phyloP scores from a whole-genome alignment of 805 yeast species.

The Lachancea fermentati region DNA sequence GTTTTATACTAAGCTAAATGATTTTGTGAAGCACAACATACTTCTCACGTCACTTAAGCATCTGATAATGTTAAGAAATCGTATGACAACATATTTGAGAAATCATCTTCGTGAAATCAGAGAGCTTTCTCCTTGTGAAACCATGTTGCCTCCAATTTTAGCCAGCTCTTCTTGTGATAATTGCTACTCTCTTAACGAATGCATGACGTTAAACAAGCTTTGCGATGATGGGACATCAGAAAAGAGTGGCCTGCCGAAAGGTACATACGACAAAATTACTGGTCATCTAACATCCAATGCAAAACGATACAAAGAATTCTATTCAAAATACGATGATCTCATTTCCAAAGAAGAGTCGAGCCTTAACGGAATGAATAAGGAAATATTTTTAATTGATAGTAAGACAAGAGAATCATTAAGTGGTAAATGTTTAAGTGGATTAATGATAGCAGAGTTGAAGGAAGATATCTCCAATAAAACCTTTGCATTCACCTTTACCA shows the following conservation, averaged over 20 bases:
- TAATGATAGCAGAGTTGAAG: constrained; percentile 36
- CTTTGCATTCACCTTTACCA: constrained; percentile 46
- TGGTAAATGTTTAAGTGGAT: constrained; percentile 54
- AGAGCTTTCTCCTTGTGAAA: constrained; percentile 5
- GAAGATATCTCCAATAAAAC: constrained; percentile 17
- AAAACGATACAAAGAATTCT: constrained; percentile 45
- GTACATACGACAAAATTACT: constrained; percentile 45
- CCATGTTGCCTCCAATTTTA: constrained; percentile 49
- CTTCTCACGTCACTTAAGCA: constrained; percentile 54
- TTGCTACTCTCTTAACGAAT: constrained; percentile 50
- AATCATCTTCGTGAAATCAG: constrained; percentile 32
- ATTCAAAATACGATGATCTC: constrained; percentile 66
- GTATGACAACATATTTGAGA: constrained; percentile 53
- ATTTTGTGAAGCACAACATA: constrained; percentile 50
- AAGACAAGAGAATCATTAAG: constrained; percentile 52
- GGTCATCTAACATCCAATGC: constrained; percentile 37
- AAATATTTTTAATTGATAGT: constrained; percentile 52
- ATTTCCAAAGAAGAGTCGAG: constrained; percentile 70
- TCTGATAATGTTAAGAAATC: constrained; percentile 67
- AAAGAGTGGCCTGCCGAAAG: constrained; percentile 46
- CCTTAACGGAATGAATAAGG: constrained; percentile 44
- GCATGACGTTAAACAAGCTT: constrained; percentile 61
- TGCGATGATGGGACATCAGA: constrained; percentile 53
- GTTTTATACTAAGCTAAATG: constrained; percentile 62
- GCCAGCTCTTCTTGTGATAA: constrained; percentile 52